These are phyloP conservation scores for Starmerella apis DNA, from an alignment of 805 yeast species.

Conservation along the genomic window DNA sequence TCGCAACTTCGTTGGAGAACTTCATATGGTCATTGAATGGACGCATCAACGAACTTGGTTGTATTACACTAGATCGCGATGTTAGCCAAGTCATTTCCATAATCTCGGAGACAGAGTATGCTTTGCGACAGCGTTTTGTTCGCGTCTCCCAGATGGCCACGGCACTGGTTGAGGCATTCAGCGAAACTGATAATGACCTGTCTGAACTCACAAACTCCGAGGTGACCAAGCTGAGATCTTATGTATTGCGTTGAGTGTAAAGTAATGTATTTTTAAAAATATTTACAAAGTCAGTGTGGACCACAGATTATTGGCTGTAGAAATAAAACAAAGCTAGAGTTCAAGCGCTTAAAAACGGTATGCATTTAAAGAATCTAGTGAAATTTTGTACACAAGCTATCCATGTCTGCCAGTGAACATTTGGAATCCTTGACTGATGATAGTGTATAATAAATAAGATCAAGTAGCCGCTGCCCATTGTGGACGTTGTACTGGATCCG, in stretches of 20 bases:
- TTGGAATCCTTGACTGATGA: too few relatives aligned
- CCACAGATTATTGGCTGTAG: too few relatives aligned
- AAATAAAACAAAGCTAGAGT: too few relatives aligned
- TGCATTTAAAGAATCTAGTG: too few relatives aligned
- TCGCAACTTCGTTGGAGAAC: conserved; percentile 52
- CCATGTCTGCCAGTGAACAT: too few relatives aligned
- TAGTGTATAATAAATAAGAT: conserved; percentile 7
- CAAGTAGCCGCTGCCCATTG: conserved; percentile 4
- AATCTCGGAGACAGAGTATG: conserved; percentile 54
- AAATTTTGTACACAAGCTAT: too few relatives aligned
- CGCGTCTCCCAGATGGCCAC: conserved; percentile 76
- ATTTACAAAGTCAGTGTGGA: too few relatives aligned
- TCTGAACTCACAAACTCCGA: background rate
- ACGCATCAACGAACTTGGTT: conserved; percentile 71
- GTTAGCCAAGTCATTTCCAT: conserved; percentile 62
- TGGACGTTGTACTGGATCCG: conserved; percentile 23
- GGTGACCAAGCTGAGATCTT: background rate
- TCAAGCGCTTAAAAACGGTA: too few relatives aligned
- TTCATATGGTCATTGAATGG: conserved; percentile 56
- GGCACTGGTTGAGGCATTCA: conserved; percentile 21
- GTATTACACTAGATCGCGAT: conserved; percentile 74
- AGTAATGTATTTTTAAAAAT: background rate
- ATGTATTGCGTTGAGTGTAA: background rate
- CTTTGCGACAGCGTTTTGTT: conserved; percentile 64
- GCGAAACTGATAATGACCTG: conserved; percentile 5